Evolutionary conservation across 257 asterid species (phyloP).

Genomic region (Coffea eugenioides): DNA sequence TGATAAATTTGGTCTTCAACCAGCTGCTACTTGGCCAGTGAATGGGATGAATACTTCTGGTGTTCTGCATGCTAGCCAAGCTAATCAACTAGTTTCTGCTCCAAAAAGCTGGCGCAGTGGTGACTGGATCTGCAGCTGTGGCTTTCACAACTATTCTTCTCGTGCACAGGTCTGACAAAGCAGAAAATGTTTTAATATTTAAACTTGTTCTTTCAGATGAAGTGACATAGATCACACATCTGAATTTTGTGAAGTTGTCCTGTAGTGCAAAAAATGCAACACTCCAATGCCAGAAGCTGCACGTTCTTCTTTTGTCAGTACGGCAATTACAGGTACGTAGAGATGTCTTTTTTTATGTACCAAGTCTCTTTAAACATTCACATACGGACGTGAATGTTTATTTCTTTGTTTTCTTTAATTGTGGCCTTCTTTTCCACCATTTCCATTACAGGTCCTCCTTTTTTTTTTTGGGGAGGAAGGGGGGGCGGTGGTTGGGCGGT

Average conservation of each 20-base stretch:
- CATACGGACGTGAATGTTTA: background rate
- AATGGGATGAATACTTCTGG: constrained; percentile 47
- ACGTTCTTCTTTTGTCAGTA: constrained; percentile 52
- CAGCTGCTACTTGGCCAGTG: constrained; percentile 47
- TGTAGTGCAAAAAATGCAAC: constrained; percentile 88
- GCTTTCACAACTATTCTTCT: constrained; percentile 89
- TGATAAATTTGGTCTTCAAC: constrained; percentile 54
- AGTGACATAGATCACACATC: constrained; percentile 18
- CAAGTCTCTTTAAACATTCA: background rate
- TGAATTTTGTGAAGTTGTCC: constrained; percentile 20
- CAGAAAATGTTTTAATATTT: constrained; percentile 5
- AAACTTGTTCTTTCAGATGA: background rate
- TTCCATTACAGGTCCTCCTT: no score
- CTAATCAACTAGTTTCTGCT: constrained; percentile 44
- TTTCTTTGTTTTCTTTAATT: background rate
- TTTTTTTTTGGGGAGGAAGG: no score
- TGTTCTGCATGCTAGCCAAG: constrained; percentile 40
- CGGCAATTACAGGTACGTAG: constrained; percentile 57
- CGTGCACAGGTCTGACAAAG: constrained; percentile 53
- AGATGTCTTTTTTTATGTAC: background rate
- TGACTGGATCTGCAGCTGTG: constrained; percentile 87
- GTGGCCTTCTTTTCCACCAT: background rate
- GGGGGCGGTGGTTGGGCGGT: no score
- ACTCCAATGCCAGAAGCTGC: constrained; percentile 49
- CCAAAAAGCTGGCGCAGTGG: constrained; percentile 85